Evolutionary conservation across 2,329 filamentous ascomycete genomes (phyloP).

Genomic region (Phyllosticta citribraziliensis): DNA sequence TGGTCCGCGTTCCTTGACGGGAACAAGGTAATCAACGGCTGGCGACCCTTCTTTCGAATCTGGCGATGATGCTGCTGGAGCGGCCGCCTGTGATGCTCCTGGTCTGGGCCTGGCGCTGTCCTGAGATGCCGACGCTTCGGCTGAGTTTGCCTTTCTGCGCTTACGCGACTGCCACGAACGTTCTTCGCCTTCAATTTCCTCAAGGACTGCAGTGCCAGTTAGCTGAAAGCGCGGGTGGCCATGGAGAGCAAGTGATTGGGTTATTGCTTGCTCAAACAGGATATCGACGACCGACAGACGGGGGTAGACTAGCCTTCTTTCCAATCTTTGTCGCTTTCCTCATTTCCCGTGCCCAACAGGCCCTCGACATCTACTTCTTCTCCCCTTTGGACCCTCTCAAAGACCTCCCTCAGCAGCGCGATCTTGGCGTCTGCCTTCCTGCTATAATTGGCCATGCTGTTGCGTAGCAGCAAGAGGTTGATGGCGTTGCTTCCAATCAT

Average conservation of each 20-base stretch:
- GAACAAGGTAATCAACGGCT: too few relatives aligned
- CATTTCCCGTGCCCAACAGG: slow-evolving; percentile 67
- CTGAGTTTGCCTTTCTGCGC: slow-evolving; percentile 16
- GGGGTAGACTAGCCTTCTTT: slow-evolving; percentile 55
- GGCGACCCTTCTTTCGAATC: not conserved
- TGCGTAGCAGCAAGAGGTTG: slow-evolving; percentile 74
- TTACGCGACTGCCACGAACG: slow-evolving; percentile 38
- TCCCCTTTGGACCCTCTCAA: slow-evolving; percentile 59
- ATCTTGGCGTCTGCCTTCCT: slow-evolving; percentile 74
- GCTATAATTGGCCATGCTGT: slow-evolving; percentile 61
- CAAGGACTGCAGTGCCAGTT: not conserved
- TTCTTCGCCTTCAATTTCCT: slow-evolving; percentile 56
- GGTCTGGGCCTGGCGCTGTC: not conserved
- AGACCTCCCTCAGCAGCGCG: slow-evolving; percentile 61
- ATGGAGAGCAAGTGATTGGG: not conserved
- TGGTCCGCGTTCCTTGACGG: too few relatives aligned
- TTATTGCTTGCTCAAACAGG: too few relatives aligned
- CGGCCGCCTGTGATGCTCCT: not conserved
- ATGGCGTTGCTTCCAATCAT: slow-evolving; percentile 95
- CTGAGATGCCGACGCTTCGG: not conserved
- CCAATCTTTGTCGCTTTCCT: slow-evolving; percentile 72
- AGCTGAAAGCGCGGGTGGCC: not conserved
- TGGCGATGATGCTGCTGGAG: not conserved
- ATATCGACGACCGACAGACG: not conserved
- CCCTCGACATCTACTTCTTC: slow-evolving; percentile 80